A percentile compares a stretch with the other conserved stretches of the same genome.
Evolutionary conservation across 306 rosid species (phyloP).

Genomic region (Vigna mungo): DNA sequence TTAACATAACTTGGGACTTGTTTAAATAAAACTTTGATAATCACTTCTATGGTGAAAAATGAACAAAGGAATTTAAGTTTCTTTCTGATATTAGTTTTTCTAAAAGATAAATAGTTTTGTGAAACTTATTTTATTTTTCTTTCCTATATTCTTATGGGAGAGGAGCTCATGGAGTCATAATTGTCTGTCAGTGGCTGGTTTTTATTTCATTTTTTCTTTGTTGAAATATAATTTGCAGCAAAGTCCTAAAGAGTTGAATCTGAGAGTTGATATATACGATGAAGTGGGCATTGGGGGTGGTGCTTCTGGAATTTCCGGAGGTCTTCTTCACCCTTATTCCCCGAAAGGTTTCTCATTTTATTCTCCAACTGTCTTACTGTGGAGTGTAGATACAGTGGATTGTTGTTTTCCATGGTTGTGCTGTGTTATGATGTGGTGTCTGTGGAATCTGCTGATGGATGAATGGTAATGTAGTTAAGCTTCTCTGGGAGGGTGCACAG

Average conservation of each 20-base stretch:
- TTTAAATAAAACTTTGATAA: too few species aligned
- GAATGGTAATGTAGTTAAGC: slow-evolving; percentile 58
- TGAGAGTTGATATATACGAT: slow-evolving; percentile 73
- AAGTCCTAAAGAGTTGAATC: slow-evolving; percentile 63
- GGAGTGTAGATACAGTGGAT: slow-evolving; percentile 7
- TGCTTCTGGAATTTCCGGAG: slow-evolving; percentile 92
- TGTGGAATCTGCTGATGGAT: slow-evolving; percentile 26
- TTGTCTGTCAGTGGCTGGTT: neutral
- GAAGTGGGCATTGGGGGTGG: slow-evolving; percentile 93
- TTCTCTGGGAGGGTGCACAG: slow-evolving; percentile 81
- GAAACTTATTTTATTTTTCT: too few species aligned
- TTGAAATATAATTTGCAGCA: slow-evolving; percentile 56
- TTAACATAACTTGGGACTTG: too few species aligned
- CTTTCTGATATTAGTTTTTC: too few species aligned
- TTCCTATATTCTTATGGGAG: too few species aligned
- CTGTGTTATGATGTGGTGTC: neutral
- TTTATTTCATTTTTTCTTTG: neutral
- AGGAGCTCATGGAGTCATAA: neutral
- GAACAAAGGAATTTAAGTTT: too few species aligned
- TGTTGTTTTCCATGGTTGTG: slow-evolving; percentile 19
- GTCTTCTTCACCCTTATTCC: slow-evolving; percentile 95
- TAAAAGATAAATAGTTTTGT: too few species aligned
- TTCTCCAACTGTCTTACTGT: slow-evolving; percentile 4
- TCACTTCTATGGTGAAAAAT: too few species aligned
- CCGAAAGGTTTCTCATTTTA: slow-evolving; percentile 71